Evolutionary conservation across 352 stramenopile species (phyloP), one percentile per base, ranked within the genome.

Genomic region (Pythium guiyangense): DNA sequence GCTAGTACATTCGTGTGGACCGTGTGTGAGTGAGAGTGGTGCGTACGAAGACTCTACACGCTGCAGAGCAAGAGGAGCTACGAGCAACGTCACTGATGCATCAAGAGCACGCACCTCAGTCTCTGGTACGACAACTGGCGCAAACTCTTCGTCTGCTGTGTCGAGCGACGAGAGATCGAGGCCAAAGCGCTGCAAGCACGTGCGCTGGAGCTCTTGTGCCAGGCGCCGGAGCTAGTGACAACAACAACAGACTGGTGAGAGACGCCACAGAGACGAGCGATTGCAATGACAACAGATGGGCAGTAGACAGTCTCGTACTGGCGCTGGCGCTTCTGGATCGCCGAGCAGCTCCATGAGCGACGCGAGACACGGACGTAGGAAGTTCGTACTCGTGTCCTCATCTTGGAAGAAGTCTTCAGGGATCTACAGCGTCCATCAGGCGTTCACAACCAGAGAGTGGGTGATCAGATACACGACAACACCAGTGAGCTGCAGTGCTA

Each of bases 341-440:
- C 77, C 67, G 14, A 88, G 51, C 20, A 91, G 66, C 64, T 91
- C 80, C 37, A 89, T 72, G 15, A 91, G 59, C 27, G 80, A 91
- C 49, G 69, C 25, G 8, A 91, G 60, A 50, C 72, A 84, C 35
- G 76, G 67, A 25, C 72, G 66, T n/a, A 91, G 52, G 46, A 89
- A 91, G 57, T 88, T 89, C 20, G 77, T 66, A 34, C 66, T 70
- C 35, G 79, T 83, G 27, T 64, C 60, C 27, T 84, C 76, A 58
- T 89, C 77, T 12, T 84, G 63, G 48, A 91, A 91, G 67, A 91
- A 91, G 29, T 91, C 78, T 14, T 66, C 59, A 1, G 77, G 71
- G 39, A 90, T 80, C 79, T 90, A 42, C 15, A 10, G 46, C 53
- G 20, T 15, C 15, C 29, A 42, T 25, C 29, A 3, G 54, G 34